Evolutionary conservation across 2,329 filamentous ascomycete species (phyloP).

Genomic region (Colletotrichum tofieldiae): DNA sequence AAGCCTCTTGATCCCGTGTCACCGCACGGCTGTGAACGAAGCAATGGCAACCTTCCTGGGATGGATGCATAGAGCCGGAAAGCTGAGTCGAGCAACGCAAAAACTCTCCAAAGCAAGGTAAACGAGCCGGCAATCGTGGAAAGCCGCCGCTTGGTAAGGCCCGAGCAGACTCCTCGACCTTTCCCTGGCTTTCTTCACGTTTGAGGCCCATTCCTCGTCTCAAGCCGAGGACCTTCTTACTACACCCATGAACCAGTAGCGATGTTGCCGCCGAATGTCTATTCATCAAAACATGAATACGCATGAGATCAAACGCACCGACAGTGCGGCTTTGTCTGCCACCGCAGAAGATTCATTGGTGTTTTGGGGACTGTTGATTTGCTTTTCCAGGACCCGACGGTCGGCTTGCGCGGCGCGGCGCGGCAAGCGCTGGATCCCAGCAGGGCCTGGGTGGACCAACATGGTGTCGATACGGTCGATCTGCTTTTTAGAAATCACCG

Average conservation of each 20-base stretch:
- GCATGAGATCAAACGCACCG: neutral
- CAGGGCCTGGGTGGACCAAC: neutral
- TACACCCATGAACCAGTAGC: neutral
- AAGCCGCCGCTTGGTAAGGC: neutral
- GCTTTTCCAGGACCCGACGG: too few relatives aligned
- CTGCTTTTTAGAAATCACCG: neutral
- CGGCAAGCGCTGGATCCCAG: too few relatives aligned
- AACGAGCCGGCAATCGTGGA: neutral
- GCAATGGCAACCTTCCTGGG: neutral
- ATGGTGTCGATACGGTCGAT: neutral
- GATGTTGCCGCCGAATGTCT: neutral
- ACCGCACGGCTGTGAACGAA: neutral
- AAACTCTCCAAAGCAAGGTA: neutral
- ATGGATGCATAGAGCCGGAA: neutral
- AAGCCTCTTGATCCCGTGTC: too few relatives aligned
- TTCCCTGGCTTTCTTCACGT: neutral
- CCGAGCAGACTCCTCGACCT: neutral
- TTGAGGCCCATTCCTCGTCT: neutral
- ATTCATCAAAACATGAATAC: neutral
- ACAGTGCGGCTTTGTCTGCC: neutral
- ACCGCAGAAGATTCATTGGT: neutral
- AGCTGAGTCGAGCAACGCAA: neutral
- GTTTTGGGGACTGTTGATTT: neutral
- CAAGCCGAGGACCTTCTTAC: neutral
- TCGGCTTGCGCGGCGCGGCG: neutral